Base-by-base conservation (phyloP, 1,284 basidiomycete genomes). In the Mycena citricolor region DNA sequence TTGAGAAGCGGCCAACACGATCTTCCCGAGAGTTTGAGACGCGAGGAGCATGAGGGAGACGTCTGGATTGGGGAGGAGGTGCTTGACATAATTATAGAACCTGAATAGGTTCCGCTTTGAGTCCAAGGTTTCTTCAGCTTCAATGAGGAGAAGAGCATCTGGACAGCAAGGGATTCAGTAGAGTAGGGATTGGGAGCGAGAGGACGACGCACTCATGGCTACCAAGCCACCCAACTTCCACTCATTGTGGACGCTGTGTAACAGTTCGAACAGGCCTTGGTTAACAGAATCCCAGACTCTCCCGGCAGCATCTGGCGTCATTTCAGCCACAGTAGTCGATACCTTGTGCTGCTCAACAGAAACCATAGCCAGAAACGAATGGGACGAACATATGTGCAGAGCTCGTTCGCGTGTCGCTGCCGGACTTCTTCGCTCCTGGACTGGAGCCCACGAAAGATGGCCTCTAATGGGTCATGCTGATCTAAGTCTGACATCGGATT, bases 61-160 rank as follows among this genome's bases (percentile, higher is more conserved):
- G 62, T 94, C 91, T 51, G 79, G 76, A 60, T 88, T 87, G 6
- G 90, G 90, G 14, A 93, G 75, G 19, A 92, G 78, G 34, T 85
- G 79, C 61, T 91, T 91, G 66, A 92, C 86, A 68, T 93, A 94
- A 69, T 93, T 92, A 73, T 89, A 94, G 66, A 93, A 88, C 28
- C 90, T 81, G 64, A 87, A 93, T 28, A 91, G 77, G 50, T 86
- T 86, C 28, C 79, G 72, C 55, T 82, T 84, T 28, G 82, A 81
- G 60, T 88, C 87, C 22, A 88, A 80, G 7, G 78, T 79, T 61
- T 88, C 85, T 60, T 87, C 87, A 26, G 77, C 77, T 28, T 86
- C 83, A 39, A 81, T 74, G 40, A 80, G 83, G 47, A 86, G 73
- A 24, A 88, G 74, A 59, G 83, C 72, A 56, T 90, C 88, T 89